Evolutionary conservation across 352 stramenopile genomes (phyloP), one percentile per base, ranked within the genome.

Genomic region (Phytophthora fragariae): DNA sequence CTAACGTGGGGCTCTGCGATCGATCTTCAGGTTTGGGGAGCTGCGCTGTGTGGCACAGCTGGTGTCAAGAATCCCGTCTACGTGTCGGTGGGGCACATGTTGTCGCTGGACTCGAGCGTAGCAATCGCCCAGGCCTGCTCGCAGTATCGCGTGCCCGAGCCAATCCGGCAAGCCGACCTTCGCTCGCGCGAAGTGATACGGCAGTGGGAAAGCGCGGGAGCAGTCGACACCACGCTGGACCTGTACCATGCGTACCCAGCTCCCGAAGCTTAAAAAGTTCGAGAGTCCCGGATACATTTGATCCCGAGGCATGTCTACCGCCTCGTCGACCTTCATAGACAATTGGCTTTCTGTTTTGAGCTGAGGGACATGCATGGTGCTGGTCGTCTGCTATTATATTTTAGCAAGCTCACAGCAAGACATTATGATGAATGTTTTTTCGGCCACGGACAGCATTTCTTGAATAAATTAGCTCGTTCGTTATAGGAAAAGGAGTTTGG

Each of bases 151-250:
- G 73, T 97, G 8, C 91, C 91, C 0, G 91, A 97, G 71, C 91
- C 91, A 17, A 96, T 96, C 68, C 88, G 91, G 0, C 90, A 96
- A 53, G 91, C 91, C 0, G 91, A 97, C 52, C 62, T 96, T n/a
- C 83, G 88, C 3, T 96, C 90, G 33, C 86, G 91, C 33, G 76
- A 84, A 47, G 85, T 92, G 33, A 88, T 96, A 71, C 77, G 86
- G 11, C 56, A 80, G 53, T 96, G 90, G 90, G 81, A 94, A 78
- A 76, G 54, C 29, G 46, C 49, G 14, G 75, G 76, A 17, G 50
- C 64, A 19, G 79, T 95, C 21, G 77, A 95, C 57, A 91, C 69
- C 2, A 78, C 76, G 5, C 71, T 96, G 12, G 81, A 93, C 41
- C 65, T 79, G 21, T 86, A 75, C 54, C 71, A 75, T 47, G 62